A percentile compares a stretch with the other conserved stretches of the same genome.
These are phyloP conservation scores for Tilletia setariae DNA, from an alignment of 1,284 basidiomycete genomes.

Conservation along the genomic window DNA sequence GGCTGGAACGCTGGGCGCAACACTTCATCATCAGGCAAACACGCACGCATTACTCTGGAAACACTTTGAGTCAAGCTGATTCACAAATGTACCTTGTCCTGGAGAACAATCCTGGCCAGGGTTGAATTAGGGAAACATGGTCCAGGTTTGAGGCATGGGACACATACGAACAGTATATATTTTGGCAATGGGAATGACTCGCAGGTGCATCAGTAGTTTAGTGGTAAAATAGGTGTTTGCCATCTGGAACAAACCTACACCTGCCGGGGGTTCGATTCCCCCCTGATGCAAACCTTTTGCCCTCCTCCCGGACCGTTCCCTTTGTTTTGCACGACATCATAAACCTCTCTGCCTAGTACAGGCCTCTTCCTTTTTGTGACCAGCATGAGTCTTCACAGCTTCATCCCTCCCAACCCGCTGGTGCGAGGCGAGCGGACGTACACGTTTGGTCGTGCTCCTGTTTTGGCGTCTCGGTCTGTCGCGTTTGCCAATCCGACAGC, in stretches of 20 bases:
- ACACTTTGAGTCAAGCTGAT: too few relatives aligned
- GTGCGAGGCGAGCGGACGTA: too few relatives aligned
- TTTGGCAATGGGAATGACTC: background rate
- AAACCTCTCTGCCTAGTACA: too few relatives aligned
- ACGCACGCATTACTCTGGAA: too few relatives aligned
- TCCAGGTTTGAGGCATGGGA: too few relatives aligned
- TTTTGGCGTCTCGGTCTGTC: too few relatives aligned
- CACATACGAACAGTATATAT: background rate
- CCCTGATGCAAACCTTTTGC: conserved; percentile 7
- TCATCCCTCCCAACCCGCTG: background rate
- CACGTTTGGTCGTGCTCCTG: too few relatives aligned
- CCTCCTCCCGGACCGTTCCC: background rate
- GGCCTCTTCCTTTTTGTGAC: background rate
- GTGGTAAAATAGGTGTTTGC: conserved; percentile 11
- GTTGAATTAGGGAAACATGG: too few relatives aligned
- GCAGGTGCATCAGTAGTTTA: conserved; percentile 11
- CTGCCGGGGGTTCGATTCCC: conserved; percentile 11
- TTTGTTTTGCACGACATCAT: background rate
- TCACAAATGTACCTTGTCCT: too few relatives aligned
- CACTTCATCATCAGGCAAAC: too few relatives aligned
- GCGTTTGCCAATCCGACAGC: background rate
- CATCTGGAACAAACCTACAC: background rate
- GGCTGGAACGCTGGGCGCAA: too few relatives aligned
- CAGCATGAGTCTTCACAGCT: background rate
- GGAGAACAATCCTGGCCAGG: too few relatives aligned